These are phyloP conservation scores for Chlorella sp. DNA, from an alignment of 139 green algal genomes.

Conservation along the genomic window DNA sequence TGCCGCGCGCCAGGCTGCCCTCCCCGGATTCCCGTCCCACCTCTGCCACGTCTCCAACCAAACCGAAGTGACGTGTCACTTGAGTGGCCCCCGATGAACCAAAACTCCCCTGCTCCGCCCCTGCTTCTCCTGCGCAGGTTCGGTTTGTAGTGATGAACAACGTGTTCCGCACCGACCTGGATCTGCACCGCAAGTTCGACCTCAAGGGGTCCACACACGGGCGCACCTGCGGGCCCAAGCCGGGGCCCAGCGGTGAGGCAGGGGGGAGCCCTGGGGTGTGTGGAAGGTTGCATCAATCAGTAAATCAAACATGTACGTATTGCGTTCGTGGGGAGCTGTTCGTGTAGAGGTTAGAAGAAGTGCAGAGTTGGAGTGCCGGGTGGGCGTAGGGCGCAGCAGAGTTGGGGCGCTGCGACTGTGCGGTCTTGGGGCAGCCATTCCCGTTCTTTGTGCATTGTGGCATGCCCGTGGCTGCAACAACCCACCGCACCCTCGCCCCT, in stretches of 20 bases:
- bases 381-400: not conserved
- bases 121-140: conserved; percentile 50
- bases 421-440: not conserved
- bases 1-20: too few species aligned
- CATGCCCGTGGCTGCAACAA: not conserved
- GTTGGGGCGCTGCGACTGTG: not conserved
- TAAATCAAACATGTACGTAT: too few species aligned
- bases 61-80: too few species aligned
- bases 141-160: conserved; percentile 98
- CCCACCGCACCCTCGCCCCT: not conserved
- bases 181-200: conserved; percentile 92
- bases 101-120: too few species aligned
- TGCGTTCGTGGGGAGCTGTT: too few species aligned
- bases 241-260: not conserved
- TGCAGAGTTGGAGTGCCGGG: too few species aligned
- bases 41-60: not conserved
- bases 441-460: not conserved
- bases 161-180: conserved; percentile 87
- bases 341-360: too few species aligned
- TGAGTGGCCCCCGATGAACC: too few species aligned
- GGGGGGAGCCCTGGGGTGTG: too few species aligned
- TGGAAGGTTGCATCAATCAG: too few species aligned
- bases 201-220: conserved; percentile 94
- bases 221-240: conserved; percentile 44
- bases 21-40: not conserved